Conservation (phyloP, 495 filamentous ascomycete species). For the Podospora pseudopauciseta region DNA sequence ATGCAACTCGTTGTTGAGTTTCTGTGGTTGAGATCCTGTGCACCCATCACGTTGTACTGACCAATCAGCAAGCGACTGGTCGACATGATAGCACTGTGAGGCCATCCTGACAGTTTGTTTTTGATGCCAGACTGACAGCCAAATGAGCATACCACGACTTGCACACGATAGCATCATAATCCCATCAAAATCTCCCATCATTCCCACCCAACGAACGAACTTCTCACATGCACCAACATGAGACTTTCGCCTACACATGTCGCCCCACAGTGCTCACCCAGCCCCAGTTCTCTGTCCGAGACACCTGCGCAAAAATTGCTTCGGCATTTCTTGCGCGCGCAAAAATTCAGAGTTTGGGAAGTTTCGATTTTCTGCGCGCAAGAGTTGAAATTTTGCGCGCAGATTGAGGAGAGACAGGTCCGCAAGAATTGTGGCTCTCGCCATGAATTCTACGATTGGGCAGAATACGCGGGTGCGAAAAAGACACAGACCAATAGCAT, state of each 20-base stretch:
- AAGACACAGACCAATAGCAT: not conserved
- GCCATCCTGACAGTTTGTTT: not conserved
- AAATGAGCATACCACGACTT: not conserved
- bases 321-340: not conserved
- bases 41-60: not conserved
- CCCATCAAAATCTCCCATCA: not conserved
- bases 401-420: not conserved
- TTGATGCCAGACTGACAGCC: not conserved
- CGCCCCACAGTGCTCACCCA: not conserved
- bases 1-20: not conserved
- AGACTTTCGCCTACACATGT: not conserved
- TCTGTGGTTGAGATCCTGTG: not conserved
- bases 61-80: not conserved
- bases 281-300: no score
- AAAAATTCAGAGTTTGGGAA: not conserved
- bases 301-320: not conserved
- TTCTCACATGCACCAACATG: not conserved
- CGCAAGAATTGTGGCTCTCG: not conserved
- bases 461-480: not conserved
- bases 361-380: not conserved
- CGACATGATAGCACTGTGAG: not conserved
- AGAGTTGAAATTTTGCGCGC: not conserved
- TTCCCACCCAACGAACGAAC: not conserved
- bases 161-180: not conserved
- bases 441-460: not conserved